Percentiles rank a stretch among this genome's conserved stretches.
phyloP scores from a whole-genome alignment of 768 basidiomycete genomes.

The Mycena indigotica region DNA sequence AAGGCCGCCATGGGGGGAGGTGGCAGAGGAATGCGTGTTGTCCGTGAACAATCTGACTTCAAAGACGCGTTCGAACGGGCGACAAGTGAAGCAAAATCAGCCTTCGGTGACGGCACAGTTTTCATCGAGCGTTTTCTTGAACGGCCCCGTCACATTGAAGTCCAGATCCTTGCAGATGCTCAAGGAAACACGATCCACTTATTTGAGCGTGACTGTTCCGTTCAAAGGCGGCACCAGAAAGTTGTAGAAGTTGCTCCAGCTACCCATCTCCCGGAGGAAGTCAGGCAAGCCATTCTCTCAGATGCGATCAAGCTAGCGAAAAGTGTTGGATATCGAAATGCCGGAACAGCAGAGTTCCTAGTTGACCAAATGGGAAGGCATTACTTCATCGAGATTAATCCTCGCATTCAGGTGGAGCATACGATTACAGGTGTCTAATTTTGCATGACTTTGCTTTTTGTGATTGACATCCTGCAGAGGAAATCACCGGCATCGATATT shows the following conservation, averaged over 20 bases:
- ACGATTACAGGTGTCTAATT: slow-evolving; percentile 91
- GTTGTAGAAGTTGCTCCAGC: slow-evolving; percentile 99
- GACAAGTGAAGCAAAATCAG: slow-evolving; percentile 91
- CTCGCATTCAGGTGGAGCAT: slow-evolving; percentile 99
- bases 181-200: slow-evolving; percentile 95
- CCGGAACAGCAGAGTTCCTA: slow-evolving; percentile 97
- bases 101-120: slow-evolving; percentile 98
- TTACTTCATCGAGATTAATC: slow-evolving; percentile 99
- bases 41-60: slow-evolving; percentile 91
- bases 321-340: slow-evolving; percentile 94
- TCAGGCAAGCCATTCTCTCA: slow-evolving; percentile 81
- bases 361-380: slow-evolving; percentile 95
- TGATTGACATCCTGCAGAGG: slow-evolving; percentile 60
- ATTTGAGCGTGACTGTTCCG: slow-evolving; percentile 99
- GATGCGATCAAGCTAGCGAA: slow-evolving; percentile 95
- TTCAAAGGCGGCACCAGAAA: slow-evolving; percentile 97
- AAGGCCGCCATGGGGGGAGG: slow-evolving; percentile 99
- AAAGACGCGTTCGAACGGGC: slow-evolving; percentile 87
- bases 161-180: slow-evolving; percentile 90
- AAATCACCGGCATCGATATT: slow-evolving; percentile 99
- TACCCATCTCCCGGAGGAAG: slow-evolving; percentile 87
- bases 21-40: slow-evolving; percentile 98
- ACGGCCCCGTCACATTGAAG: slow-evolving; percentile 96
- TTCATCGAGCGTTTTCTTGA: slow-evolving; percentile 99
- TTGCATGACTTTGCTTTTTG: slow-evolving; percentile 5